These are phyloP conservation scores for Monosporascus sp. DNA, from an alignment of 2,329 filamentous ascomycete genomes.

Conservation along the genomic window DNA sequence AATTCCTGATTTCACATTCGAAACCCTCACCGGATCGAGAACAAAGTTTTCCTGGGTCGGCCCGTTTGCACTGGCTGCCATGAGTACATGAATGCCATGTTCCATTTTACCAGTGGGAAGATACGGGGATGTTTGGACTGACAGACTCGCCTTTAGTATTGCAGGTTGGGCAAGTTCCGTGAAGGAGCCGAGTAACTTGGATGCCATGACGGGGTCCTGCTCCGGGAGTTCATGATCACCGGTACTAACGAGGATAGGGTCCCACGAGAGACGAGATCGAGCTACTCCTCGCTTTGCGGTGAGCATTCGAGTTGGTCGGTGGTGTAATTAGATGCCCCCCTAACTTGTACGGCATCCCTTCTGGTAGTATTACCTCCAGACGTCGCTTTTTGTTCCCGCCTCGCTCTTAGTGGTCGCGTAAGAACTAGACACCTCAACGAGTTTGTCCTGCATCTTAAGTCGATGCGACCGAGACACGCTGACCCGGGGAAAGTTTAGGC, in stretches of 20 bases:
- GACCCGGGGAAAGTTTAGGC: neutral
- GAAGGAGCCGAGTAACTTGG: constrained; percentile 50
- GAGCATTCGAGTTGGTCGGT: constrained; percentile 51
- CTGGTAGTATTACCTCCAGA: constrained; percentile 49
- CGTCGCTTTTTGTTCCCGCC: constrained; percentile 40
- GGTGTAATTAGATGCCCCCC: constrained; percentile 60
- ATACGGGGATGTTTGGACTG: neutral
- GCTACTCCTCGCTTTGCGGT: constrained; percentile 50
- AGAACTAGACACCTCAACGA: constrained; percentile 26
- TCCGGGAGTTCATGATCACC: constrained; percentile 38
- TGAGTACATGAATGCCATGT: constrained; percentile 39
- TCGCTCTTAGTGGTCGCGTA: constrained; percentile 37
- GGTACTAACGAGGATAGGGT: constrained; percentile 48
- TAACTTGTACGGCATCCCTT: constrained; percentile 47
- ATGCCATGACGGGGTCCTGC: constrained; percentile 31
- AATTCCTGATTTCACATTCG: constrained; percentile 34
- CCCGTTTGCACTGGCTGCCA: constrained; percentile 41
- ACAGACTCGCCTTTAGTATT: constrained; percentile 39
- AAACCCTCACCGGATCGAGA: constrained; percentile 21
- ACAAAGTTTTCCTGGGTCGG: constrained; percentile 36
- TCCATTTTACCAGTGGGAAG: neutral
- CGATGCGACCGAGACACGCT: constrained; percentile 38
- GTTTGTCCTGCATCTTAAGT: constrained; percentile 41
- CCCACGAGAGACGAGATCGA: constrained; percentile 54
- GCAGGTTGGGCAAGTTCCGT: constrained; percentile 56